Base-by-base conservation (phyloP, 2,329 filamentous ascomycete species). In the Aspergillus fischeri region DNA sequence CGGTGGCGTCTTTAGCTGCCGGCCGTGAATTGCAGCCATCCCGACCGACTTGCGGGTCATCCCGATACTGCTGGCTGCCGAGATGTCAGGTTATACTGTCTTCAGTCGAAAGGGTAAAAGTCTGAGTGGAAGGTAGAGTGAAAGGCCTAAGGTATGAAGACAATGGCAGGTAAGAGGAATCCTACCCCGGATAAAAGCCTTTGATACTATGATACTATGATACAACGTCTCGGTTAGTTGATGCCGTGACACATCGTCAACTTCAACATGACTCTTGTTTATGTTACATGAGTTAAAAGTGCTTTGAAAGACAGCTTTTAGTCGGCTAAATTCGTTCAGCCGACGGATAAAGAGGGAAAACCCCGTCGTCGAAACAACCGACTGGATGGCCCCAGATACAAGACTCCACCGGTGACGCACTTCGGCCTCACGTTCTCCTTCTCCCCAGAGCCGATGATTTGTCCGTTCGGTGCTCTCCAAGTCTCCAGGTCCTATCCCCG, bases 321-420 rank as follows among this genome's bases (percentile, higher is more conserved):
- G 14, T 61, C 59, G 59, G 59, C 50, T 59, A 61, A 61, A 59
- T 60, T 57, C 50, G 28, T 38, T 38, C 56, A 51, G 45, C 14
- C 28, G 9, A 38, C 25, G 38, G 47, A 60, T 52, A 17, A 59
- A 59, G 21, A 52, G 44, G 58, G 53, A 55, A 60, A 59, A 53
- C 49, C 60, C 60, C 55, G 51, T 42, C 25, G 14, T 55, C 47
- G 24, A 61, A 63, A 59, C 5, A 63, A 56, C 60, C 60, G 59
- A 61, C 56, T 63, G 59, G 60, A 57, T 41, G 25, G 25, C 28
- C 24, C n/a, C n/a, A 24, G 2, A 5, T 35, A 49, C 14, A 7
- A 4, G 28, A 32, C 53, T 56, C 58, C 60, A 62, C 60, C 38
- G 35, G 44, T 58, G 56, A 59, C 52, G 60, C 55, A 55, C 52